Evolutionary conservation across 257 asterid species (phyloP).

Genomic region (Henckelia pumila): DNA sequence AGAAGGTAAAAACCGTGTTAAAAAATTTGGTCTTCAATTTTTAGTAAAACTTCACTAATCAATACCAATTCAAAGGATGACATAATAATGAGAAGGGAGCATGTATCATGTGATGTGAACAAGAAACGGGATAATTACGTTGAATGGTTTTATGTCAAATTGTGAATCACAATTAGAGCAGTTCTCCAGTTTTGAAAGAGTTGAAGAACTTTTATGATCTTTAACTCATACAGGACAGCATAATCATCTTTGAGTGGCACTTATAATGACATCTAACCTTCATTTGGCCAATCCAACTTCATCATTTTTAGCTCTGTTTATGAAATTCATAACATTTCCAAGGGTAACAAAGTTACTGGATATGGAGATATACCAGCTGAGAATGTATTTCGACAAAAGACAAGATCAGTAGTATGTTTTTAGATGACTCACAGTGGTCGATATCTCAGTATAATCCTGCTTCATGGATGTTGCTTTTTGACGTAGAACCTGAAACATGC

Average conservation of each 20-base stretch:
- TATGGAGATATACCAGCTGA: not conserved
- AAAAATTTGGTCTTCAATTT: too few relatives aligned
- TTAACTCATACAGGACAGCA: constrained; percentile 17
- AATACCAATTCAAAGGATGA: not conserved
- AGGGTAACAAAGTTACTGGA: constrained; percentile 12
- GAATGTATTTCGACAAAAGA: constrained; percentile 5
- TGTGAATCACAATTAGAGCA: too few relatives aligned
- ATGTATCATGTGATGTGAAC: too few relatives aligned
- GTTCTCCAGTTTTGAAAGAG: not conserved
- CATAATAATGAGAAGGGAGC: not conserved
- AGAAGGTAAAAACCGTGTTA: not conserved
- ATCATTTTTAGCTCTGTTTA: constrained; percentile 18
- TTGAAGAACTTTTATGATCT: constrained; percentile 15
- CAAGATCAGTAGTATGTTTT: constrained; percentile 17
- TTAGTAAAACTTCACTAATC: not conserved
- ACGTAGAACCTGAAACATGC: constrained; percentile 91
- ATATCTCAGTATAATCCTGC: constrained; percentile 91
- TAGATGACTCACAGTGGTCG: constrained; percentile 63
- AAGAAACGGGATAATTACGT: too few relatives aligned
- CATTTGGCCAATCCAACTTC: not conserved
- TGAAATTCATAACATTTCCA: constrained; percentile 12
- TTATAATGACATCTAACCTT: constrained; percentile 1
- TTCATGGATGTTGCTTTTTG: constrained; percentile 97
- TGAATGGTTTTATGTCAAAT: too few relatives aligned
- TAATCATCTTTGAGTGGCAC: not conserved